Evolutionary conservation across 2,329 filamentous ascomycete genomes (phyloP), one percentile per base, ranked within the genome.

Genomic region (Amauroascus verrucosus): DNA sequence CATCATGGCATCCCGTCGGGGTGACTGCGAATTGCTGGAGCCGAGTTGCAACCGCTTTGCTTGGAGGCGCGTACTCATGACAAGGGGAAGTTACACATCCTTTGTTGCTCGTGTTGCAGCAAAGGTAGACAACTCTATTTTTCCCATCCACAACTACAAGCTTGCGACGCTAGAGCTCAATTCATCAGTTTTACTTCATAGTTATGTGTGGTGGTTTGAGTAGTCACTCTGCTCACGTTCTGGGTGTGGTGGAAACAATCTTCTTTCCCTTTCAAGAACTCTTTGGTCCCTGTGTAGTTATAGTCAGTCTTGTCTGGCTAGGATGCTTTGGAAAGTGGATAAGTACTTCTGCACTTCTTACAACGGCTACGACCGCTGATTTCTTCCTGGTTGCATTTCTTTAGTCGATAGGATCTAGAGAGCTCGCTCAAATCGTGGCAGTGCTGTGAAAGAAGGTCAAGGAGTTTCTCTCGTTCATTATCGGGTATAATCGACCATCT

Each of bases 351-450:
- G 41, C 54, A 56, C 1, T 47, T 54, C 13, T 20, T 56, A 33
- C 54, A 56, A 22, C n/a, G 26, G 38, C 50, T 14, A 32, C 26
- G 33, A 7, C 33, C 50, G 26, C 54, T 40, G 11, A 56, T 56
- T 30, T 56, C 51, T 16, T 54, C 16, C 24, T 43, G 1, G 18
- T 13, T 51, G n/a, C 16, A 49, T 44, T 50, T 26, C n/a, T 41
- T 13, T 28, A 24, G 3, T 8, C 44, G 54, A 41, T 56, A 56
- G 1, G 16, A 14, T 13, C 24, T 44, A 13, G 33, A 28, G 35
- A 56, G 46, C 16, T 50, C 51, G 18, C 45, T 18, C n/a, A 50
- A 11, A 18, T 33, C 33, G 18, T 50, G 50, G 26, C 54, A 56
- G 1, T 46, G 20, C 37, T 50, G 45, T 7, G 16, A 32, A 20